Evolutionary conservation across 2,329 filamentous ascomycete species (phyloP), one percentile per base, ranked within the genome.

Genomic region (Penicillium hesseltinei): DNA sequence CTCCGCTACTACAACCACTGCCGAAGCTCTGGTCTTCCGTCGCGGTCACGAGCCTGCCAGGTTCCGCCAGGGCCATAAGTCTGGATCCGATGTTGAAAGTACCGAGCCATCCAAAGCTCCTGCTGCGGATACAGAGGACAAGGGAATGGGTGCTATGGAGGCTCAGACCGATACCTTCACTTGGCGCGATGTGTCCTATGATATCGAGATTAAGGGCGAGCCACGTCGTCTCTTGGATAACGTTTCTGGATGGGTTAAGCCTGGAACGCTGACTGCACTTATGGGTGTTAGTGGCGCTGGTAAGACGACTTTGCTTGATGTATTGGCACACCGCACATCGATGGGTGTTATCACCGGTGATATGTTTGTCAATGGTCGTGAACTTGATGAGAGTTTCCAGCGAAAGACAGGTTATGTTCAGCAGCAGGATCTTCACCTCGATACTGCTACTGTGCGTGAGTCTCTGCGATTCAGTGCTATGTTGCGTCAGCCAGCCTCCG

Each of bases 281-380:
- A 96, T 96, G 91, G 90, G 91, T 74, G 90, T 92, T 5, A 92
- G 88, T 29, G 91, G 92, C 56, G 92, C 92, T 11, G 92, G 92
- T 42, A 96, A 96, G 73, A 96, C 92, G 0, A 96, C 92, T 0
- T 82, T 97, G 13, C 80, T 97, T 5, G 90, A 96, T 73, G 89
- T 90, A 27, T 80, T 97, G 61, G 92, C 92, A 21, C 89, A 89
- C 58, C 87, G 92, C 67, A 88, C 88, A 9, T 90, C 89, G 0
- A 92, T 94, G 83, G 92, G 92, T 72, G 88, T 95, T 5, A 89
- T 96, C 45, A 87, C 84, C 7, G 92, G 92, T 40, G 88, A 92
- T 64, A 94, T 96, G 87, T 78, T 91, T 7, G 87, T 92, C 5
- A 88, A 92, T 64, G 89, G 89, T 0, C 80, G 78, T 27, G 84